Evolutionary conservation across 2,329 filamentous ascomycete species (phyloP), one percentile per base, ranked within the genome.

Genomic region (Monilinia laxa): DNA sequence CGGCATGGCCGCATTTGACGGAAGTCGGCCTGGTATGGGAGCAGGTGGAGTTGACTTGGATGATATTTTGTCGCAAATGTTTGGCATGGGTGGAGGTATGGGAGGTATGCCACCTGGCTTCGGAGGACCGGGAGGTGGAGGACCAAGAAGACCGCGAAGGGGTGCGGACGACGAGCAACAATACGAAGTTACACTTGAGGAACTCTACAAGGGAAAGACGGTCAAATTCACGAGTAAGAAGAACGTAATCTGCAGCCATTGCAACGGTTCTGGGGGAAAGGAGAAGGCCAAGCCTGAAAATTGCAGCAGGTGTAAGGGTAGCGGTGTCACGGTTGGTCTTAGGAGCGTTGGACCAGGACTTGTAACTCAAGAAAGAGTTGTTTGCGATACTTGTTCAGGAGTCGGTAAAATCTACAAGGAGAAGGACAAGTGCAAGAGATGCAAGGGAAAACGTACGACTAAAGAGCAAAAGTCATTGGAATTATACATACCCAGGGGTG

Each of bases 361-460:
- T 77, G 88, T 96, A 70, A 91, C 92, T 40, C 90, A 92, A 75
- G 89, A 92, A 74, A 87, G 89, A 9, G 87, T 93, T 49, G 79
- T 88, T 47, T 99, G 95, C 79, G 88, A 90, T 74, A 88, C 90
- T 74, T 99, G 95, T 80, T 84, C 88, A 68, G 94, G 93, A 45
- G 85, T 88, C n/a, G 95, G 95, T 7, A 88, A 89, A 75, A 88
- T 93, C 75, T 96, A 88, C 81, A 94, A 94, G 79, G 92, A 97
- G 76, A 98, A 98, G 83, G 95, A 99, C 76, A 92, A 92, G 77
- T 99, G 95, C 84, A 97, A 96, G 84, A 97, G 95, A 83, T 99
- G 95, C 87, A 98, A 98, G 81, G 95, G 95, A 75, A 91, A 91
- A 78, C 87, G 92, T 70, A 93, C 92, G 18, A 87, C 88, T 55